phyloP scores from a whole-genome alignment of 345 rosid genomes.

The Salix purpurea region DNA sequence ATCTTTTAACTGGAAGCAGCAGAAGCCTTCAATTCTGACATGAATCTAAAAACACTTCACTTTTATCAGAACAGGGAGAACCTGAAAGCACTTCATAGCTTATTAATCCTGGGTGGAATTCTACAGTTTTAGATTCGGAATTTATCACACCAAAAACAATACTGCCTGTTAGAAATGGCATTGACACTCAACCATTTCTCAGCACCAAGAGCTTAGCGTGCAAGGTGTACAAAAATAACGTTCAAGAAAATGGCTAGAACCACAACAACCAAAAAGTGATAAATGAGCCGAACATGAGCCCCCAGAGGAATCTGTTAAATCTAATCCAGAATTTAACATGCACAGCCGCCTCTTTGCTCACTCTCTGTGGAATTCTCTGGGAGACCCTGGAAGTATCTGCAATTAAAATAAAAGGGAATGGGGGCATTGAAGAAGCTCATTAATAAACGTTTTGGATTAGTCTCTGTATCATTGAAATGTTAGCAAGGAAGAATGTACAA shows the following conservation, averaged over 20 bases:
- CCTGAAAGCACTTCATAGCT: background rate
- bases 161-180: background rate
- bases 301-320: background rate
- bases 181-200: background rate
- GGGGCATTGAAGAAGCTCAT: background rate
- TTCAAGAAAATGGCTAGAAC: background rate
- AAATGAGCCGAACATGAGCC: constrained; percentile 1
- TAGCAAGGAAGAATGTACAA: background rate
- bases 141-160: background rate
- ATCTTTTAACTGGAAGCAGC: background rate
- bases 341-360: constrained; percentile 91
- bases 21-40: background rate
- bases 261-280: constrained; percentile 4
- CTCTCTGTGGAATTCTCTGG: constrained; percentile 65
- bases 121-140: background rate
- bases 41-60: background rate
- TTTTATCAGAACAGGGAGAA: background rate
- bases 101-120: background rate
- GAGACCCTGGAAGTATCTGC: constrained; percentile 88
- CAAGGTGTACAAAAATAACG: background rate
- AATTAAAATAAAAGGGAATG: constrained; percentile 3
- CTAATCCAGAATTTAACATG: constrained; percentile 47
- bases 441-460: background rate
- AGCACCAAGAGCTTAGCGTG: background rate
- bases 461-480: background rate